Evolutionary conservation across 345 rosid genomes (phyloP).

Genomic region (Clarkia xantiana): DNA sequence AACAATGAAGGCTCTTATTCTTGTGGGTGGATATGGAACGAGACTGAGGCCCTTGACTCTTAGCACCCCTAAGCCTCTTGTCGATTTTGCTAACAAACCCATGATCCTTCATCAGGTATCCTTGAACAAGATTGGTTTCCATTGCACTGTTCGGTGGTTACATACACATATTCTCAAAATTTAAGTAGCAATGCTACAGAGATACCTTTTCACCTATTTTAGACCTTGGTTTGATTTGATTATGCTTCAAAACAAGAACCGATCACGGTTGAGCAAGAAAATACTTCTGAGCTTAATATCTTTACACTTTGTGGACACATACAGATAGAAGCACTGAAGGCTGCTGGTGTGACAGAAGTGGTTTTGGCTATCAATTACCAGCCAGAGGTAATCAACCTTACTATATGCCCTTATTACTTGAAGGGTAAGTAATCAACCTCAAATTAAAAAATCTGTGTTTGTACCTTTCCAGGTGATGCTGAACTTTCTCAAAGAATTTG

Average conservation of each 20-base stretch:
- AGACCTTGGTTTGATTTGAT: no score
- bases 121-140: background rate
- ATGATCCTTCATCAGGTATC: constrained; percentile 99
- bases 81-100: constrained; percentile 95
- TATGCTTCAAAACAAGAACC: no score
- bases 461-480: constrained; percentile 48
- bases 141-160: background rate
- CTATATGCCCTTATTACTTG: no score
- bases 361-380: no score
- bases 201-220: no score
- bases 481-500: no score
- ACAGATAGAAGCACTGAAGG: no score
- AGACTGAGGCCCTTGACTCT: constrained; percentile 97
- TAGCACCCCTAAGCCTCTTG: constrained; percentile 93
- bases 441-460: constrained; percentile 1
- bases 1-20: constrained; percentile 98
- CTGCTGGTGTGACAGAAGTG: no score
- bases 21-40: constrained; percentile 96
- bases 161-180: background rate
- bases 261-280: no score
- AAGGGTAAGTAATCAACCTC: background rate
- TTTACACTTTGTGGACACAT: no score
- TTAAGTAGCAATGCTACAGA: background rate
- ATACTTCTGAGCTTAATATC: no score
- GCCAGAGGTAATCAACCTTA: no score